These are phyloP conservation scores for Boletellus deceptivus DNA, from an alignment of 1,284 basidiomycete genomes.

Conservation along the genomic window DNA sequence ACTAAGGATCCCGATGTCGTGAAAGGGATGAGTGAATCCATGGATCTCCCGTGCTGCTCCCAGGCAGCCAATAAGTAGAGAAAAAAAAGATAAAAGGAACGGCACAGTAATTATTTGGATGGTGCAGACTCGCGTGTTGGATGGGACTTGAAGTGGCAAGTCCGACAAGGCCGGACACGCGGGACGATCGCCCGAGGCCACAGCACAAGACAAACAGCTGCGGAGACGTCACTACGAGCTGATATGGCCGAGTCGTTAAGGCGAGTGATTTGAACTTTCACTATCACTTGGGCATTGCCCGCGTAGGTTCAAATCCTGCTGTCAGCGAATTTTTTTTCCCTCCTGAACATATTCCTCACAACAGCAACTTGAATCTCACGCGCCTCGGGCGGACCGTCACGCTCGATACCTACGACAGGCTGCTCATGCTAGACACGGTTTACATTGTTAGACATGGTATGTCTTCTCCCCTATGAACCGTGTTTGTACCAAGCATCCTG, in stretches of 20 bases:
- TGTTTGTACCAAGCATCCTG: neutral
- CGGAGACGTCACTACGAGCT: slow-evolving; percentile 35
- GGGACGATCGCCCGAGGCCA: neutral
- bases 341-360: neutral
- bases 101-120: slow-evolving; percentile 18
- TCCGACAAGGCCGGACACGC: no score
- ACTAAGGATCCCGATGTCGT: slow-evolving; percentile 95
- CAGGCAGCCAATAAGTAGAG: slow-evolving; percentile 38
- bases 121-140: slow-evolving; percentile 5
- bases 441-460: slow-evolving; percentile 81
- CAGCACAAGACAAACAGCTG: neutral
- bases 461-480: slow-evolving; percentile 3
- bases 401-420: neutral
- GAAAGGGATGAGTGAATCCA: slow-evolving; percentile 95
- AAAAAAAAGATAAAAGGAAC: slow-evolving; percentile 24
- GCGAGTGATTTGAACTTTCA: slow-evolving; percentile 70
- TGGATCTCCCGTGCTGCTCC: slow-evolving; percentile 40
- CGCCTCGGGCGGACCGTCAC: no score
- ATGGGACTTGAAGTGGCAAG: neutral
- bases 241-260: slow-evolving; percentile 84
- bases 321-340: slow-evolving; percentile 59
- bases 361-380: no score
- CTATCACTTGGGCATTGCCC: slow-evolving; percentile 73
- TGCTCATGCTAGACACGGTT: slow-evolving; percentile 61
- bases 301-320: slow-evolving; percentile 82